Evolutionary conservation across 768 basidiomycete species (phyloP).

Genomic region (Amanita subjunquillea): DNA sequence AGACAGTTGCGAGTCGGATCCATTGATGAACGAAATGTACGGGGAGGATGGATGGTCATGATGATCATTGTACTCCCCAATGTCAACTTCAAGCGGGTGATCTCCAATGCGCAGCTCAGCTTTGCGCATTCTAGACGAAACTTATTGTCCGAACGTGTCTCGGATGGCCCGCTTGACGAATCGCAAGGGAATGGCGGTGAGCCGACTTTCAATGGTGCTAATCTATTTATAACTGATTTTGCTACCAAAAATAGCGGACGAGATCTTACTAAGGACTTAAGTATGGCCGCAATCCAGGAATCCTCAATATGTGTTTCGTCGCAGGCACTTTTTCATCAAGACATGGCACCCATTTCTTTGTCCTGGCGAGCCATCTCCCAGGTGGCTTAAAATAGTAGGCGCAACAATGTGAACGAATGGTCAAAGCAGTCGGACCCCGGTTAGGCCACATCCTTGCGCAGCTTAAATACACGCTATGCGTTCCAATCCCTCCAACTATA

Average conservation of each 20-base stretch:
- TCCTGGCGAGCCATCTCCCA: neutral
- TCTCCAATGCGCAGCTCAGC: neutral
- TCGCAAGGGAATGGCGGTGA: neutral
- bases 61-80: neutral
- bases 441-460: neutral
- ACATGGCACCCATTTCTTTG: neutral
- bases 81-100: constrained; percentile 4
- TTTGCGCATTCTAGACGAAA: neutral
- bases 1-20: neutral
- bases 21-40: neutral
- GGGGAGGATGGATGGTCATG: neutral
- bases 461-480: neutral
- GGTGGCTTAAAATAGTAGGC: neutral
- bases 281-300: neutral
- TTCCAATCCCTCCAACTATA: neutral
- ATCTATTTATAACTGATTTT: neutral
- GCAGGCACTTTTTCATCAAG: neutral
- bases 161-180: neutral
- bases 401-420: neutral
- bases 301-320: neutral
- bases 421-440: neutral
- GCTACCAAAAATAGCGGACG: neutral
- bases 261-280: neutral
- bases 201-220: neutral
- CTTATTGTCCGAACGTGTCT: neutral